These are phyloP conservation scores for Epicoccum nigrum DNA, from an alignment of 2,329 filamentous ascomycete species.

Conservation along the genomic window DNA sequence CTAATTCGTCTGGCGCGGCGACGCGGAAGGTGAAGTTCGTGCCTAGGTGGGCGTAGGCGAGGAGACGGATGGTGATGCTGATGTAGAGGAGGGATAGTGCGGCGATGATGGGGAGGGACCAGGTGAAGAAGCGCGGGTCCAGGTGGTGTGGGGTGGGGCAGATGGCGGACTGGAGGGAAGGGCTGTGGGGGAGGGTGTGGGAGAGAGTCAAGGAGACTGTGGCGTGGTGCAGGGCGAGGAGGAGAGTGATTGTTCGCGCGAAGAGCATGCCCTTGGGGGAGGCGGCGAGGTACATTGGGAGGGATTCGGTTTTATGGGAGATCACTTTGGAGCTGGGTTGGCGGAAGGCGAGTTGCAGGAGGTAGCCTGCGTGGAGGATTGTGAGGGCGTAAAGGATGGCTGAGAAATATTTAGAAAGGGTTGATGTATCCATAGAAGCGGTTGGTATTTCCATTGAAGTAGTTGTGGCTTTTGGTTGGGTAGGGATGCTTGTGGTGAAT, in stretches of 20 bases:
- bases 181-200: not conserved
- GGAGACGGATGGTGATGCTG: conserved; percentile 36
- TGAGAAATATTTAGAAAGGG: too few species aligned
- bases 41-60: conserved; percentile 56
- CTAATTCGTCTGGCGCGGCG: conserved; percentile 53
- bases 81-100: conserved; percentile 7
- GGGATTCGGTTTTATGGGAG: conserved; percentile 12
- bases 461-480: too few species aligned
- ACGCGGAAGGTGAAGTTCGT: conserved; percentile 62
- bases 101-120: not conserved
- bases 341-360: conserved; percentile 21
- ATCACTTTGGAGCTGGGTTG: conserved; percentile 20
- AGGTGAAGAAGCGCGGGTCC: conserved; percentile 12
- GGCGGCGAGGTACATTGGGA: conserved; percentile 14
- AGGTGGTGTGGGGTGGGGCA: conserved; percentile 16
- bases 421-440: conserved; percentile 5
- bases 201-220: conserved; percentile 9
- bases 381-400: conserved; percentile 6
- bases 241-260: conserved; percentile 3
- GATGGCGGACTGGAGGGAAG: not conserved
- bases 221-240: conserved; percentile 9
- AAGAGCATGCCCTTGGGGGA: conserved; percentile 11
- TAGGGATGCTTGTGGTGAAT: too few species aligned
- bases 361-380: conserved; percentile 17
- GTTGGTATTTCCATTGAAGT: too few species aligned